Evolutionary conservation across 2,329 filamentous ascomycete species (phyloP), one percentile per base, ranked within the genome.

Genomic region (Pyrenophora tritici-repentis): DNA sequence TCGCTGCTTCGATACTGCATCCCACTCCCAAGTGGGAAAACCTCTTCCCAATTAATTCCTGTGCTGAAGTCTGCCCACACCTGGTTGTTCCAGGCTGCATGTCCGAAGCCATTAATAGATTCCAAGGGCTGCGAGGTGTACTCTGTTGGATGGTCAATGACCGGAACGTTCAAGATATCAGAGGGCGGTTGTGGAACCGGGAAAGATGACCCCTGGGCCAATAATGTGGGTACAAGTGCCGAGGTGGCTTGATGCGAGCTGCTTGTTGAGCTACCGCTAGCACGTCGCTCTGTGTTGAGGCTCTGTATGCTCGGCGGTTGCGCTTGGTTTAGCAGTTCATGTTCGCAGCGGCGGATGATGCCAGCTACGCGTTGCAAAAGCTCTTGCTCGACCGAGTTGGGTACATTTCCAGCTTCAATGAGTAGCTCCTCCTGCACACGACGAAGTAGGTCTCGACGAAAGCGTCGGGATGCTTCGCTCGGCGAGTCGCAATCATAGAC

Each of bases 401-500:
- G 47, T 26, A 65, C 50, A 10, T 51, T 58, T 29, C 58, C 60
- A 7, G 66, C 66, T 7, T 63, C 62, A 0, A 47, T 24, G 26
- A 64, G 49, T 6, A 78, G 63, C n/a, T 68, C 63, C 3, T 59
- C 55, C 10, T 68, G 66, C 16, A 76, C 65, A 1, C 66, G 55
- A 1, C 63, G 58, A 0, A 73, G 70, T 1, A 78, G 58, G 12
- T 74, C 70, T 26, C 64, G 62, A 12, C 70, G 69, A 31, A 76
- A 67, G 42, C 65, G 62, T 13, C 61, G 49, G 10, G 59, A 61
- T 26, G 65, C 49, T 38, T 68, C 58, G 20, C 56, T 61, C 1
- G 67, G 63, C 2, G 66, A 63, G 31, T 64, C 54, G n/a, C 47
- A 57, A 32, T 67, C 67, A 43, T 76, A 74, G 50, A 75, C 74